Conservation (phyloP, 495 filamentous ascomycete genomes). For the Penicillium nucicola region DNA sequence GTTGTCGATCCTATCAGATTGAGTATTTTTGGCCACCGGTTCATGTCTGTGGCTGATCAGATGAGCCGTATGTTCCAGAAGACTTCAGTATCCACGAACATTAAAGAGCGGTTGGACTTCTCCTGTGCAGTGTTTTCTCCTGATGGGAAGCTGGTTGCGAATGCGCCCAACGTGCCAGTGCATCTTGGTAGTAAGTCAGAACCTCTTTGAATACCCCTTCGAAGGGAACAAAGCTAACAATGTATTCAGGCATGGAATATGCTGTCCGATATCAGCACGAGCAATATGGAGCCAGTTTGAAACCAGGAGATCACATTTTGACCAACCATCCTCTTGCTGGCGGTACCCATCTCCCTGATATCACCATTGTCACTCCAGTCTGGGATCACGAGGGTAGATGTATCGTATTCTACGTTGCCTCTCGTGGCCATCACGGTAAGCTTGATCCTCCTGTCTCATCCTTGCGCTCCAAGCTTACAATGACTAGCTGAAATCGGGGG, state of each 20-base stretch:
- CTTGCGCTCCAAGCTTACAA: slow-evolving; percentile 65
- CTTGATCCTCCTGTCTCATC: no score
- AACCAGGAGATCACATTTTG: slow-evolving; percentile 85
- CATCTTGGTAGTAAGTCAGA: slow-evolving; percentile 58
- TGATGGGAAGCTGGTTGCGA: slow-evolving; percentile 77
- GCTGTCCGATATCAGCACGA: slow-evolving; percentile 59
- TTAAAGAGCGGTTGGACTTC: slow-evolving; percentile 90
- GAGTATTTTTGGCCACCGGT: slow-evolving; percentile 84
- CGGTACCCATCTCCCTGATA: slow-evolving; percentile 81
- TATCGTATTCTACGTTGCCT: slow-evolving; percentile 86
- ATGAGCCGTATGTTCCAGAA: slow-evolving; percentile 90
- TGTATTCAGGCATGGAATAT: slow-evolving; percentile 56
- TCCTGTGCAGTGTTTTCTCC: slow-evolving; percentile 87
- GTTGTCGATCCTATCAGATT: slow-evolving; percentile 73
- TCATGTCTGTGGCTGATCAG: slow-evolving; percentile 94
- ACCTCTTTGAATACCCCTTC: background rate
- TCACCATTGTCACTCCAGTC: slow-evolving; percentile 85
- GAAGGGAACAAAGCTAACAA: background rate
- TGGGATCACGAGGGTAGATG: slow-evolving; percentile 49
- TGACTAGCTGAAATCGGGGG: slow-evolving; percentile 79
- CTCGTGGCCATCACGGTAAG: slow-evolving; percentile 73
- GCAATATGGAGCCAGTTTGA: slow-evolving; percentile 80
- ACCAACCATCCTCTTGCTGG: slow-evolving; percentile 92
- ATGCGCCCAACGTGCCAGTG: slow-evolving; percentile 76
- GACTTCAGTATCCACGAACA: slow-evolving; percentile 86